These are phyloP conservation scores for Corymbia citriodora DNA, from an alignment of 441 rosid species.

Conservation along the genomic window DNA sequence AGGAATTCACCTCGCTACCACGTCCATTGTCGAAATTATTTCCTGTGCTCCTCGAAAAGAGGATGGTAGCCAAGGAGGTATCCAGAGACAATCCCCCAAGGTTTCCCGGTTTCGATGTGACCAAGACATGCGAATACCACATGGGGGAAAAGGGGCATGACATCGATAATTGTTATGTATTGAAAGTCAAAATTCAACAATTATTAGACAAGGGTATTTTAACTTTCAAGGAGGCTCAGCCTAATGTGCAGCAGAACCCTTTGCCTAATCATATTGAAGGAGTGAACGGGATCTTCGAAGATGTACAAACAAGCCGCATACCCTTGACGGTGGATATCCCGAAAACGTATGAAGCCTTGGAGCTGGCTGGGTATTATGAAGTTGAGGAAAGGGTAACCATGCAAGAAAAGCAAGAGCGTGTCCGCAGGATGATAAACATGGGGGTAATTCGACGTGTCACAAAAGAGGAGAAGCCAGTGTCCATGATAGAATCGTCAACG, in stretches of 20 bases:
- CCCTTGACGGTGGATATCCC: no score
- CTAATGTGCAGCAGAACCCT: background rate
- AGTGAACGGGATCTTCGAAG: no score
- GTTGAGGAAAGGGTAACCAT: background rate
- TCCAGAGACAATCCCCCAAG: background rate
- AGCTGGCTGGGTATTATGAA: background rate
- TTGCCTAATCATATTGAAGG: no score
- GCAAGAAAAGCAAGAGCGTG: background rate
- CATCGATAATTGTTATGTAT: accelerated
- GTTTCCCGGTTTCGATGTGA: accelerated
- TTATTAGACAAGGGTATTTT: background rate
- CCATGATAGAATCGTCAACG: no score
- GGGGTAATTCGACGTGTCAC: background rate
- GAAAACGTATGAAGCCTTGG: accelerated
- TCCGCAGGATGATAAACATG: accelerated
- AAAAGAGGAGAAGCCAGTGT: accelerated
- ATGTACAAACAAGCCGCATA: accelerated
- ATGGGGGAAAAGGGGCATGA: background rate
- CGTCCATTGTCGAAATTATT: no score
- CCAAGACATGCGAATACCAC: no score
- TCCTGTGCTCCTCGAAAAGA: background rate
- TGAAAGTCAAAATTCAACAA: accelerated
- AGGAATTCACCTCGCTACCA: no score
- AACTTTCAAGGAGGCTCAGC: no score
- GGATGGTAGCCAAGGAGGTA: background rate